Conservation (phyloP, 306 rosid species). For the Heteromeles arbutifolia region DNA sequence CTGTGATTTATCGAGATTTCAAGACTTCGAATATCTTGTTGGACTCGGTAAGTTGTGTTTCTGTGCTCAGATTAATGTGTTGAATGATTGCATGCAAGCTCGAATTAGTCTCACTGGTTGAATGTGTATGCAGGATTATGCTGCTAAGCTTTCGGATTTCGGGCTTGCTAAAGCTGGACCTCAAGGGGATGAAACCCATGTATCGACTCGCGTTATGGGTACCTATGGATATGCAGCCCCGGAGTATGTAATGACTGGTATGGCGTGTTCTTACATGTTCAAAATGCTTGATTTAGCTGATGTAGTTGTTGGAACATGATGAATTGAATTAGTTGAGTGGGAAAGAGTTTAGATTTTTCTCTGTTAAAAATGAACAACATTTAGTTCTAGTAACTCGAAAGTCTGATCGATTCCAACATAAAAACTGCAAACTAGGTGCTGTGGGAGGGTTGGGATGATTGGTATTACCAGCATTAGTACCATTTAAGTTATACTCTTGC, state of each 20-base stretch:
- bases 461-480: background rate
- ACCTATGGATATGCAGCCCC: slow-evolving; percentile 99
- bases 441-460: background rate
- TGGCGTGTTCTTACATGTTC: slow-evolving; percentile 9
- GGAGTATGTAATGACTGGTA: slow-evolving; percentile 98
- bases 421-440: background rate
- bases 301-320: background rate
- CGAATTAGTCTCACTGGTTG: slow-evolving; percentile 3
- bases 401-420: background rate
- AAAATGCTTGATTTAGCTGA: slow-evolving; percentile 2
- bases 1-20: slow-evolving; percentile 92
- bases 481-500: background rate
- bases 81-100: slow-evolving; percentile 4
- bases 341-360: background rate
- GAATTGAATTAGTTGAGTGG: background rate
- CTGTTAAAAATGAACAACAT: background rate
- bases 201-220: slow-evolving; percentile 96
- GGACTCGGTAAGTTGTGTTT: slow-evolving; percentile 62
- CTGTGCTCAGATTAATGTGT: background rate
- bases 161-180: slow-evolving; percentile 99
- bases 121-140: slow-evolving; percentile 62
- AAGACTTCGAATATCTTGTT: slow-evolving; percentile 89
- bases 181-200: slow-evolving; percentile 97
- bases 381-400: background rate
- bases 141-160: slow-evolving; percentile 95